Evolutionary conservation across 306 rosid species (phyloP), one percentile per base, ranked within the genome.

Genomic region (Trichosanthes cucumerina): DNA sequence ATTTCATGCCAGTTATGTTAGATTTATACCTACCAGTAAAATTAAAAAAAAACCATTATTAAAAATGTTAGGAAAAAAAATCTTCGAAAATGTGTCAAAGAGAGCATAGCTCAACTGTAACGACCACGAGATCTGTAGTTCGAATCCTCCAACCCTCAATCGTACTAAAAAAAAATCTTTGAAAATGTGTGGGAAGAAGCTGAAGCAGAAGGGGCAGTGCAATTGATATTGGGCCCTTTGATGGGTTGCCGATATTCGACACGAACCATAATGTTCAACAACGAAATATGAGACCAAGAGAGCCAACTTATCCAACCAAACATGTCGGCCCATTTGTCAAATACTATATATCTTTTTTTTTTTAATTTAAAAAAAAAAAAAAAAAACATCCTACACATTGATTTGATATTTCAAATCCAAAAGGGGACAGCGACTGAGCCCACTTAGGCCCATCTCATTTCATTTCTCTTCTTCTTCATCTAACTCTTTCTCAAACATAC

Each of bases 361-460:
- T n/a, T n/a, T n/a, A n/a, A n/a, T n/a, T n/a, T n/a, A n/a, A n/a
- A n/a, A n/a, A n/a, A n/a, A n/a, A n/a, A n/a, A n/a, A n/a, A 11
- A 46, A 46, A 47, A 47, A 47, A 47, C 18, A 47, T 13, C 53
- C 53, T 47, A 47, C 13, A 52, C 23, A 52, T 52, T 52, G 57
- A 52, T 52, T 52, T 52, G 57, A 52, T 52, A 52, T 72, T 28
- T 28, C 43, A 26, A 49, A 9, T 16, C 59, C 59, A 26, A 19
- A 34, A 72, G 39, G 59, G 21, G 77, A 72, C 77, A 72, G 6
- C 28, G 2, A 19, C 1, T 6, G 56, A 71, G 76, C 76, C 76
- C 76, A 44, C 46, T 9, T 21, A 44, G 77, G 60, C 77, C 77
- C 77, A 72, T 72, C 49, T 47, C 59, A 47, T 72, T 72, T 47